Evolutionary conservation across 176 grass and related monocot species (phyloP).

Genomic region (Carex scoparia): DNA sequence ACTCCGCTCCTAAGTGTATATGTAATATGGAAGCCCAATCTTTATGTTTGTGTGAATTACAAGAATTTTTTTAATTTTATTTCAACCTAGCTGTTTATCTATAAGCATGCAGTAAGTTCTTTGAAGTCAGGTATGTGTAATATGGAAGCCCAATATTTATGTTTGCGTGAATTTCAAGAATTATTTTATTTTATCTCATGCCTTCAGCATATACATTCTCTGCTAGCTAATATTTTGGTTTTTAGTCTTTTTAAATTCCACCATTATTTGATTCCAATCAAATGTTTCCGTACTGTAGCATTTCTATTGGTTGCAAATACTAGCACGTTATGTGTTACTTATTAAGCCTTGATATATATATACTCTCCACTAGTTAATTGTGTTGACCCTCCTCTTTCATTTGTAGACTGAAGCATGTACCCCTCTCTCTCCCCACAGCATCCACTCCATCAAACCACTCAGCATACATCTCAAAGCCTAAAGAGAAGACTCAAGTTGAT

Average conservation of each 20-base stretch:
- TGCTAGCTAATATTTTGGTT: background rate
- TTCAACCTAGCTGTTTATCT: background rate
- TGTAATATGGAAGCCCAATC: background rate
- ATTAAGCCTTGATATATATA: background rate
- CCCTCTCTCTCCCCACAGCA: background rate
- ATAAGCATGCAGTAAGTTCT: background rate
- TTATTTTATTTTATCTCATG: background rate
- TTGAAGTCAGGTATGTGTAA: background rate
- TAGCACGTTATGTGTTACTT: background rate
- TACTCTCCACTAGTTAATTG: background rate
- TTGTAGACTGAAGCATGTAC: slow-evolving; percentile 7
- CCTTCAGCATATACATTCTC: background rate
- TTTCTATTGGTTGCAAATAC: background rate
- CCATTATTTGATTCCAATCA: background rate
- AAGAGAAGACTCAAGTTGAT: background rate
- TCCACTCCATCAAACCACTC: background rate
- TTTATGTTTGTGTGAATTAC: background rate
- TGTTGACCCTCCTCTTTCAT: background rate
- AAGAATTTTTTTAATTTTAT: background rate
- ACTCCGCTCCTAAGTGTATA: background rate
- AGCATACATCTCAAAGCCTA: slow-evolving; percentile 11
- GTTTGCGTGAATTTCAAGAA: background rate
- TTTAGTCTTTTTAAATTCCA: background rate
- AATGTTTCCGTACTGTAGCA: background rate
- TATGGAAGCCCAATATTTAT: background rate